These are phyloP conservation scores for apple (Malus domestica) DNA, from an alignment of 306 rosid genomes.

Conservation along the genomic window DNA sequence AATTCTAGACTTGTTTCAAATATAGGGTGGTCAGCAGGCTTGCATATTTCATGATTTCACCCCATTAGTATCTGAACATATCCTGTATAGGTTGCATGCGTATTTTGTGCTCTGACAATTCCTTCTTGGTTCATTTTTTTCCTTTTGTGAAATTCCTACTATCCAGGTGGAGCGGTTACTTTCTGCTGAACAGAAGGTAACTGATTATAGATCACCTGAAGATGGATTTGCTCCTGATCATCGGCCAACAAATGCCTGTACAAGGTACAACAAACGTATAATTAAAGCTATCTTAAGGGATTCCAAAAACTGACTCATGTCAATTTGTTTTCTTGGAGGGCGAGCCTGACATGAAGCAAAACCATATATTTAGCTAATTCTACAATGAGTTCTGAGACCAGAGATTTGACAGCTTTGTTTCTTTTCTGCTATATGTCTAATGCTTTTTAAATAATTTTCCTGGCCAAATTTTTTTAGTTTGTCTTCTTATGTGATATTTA, in stretches of 20 bases:
- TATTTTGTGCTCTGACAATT: background rate
- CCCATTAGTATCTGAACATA: background rate
- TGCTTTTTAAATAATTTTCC: background rate
- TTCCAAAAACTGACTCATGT: background rate
- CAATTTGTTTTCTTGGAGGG: background rate
- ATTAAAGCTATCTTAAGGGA: background rate
- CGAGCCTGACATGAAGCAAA: background rate
- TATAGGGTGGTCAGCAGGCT: conserved; percentile 9
- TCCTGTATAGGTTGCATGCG: background rate
- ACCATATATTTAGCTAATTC: background rate
- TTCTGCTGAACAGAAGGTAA: conserved; percentile 92
- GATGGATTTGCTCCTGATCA: conserved; percentile 96
- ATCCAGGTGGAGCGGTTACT: conserved; percentile 90
- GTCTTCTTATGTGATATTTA: background rate
- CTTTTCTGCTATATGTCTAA: background rate
- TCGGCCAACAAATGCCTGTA: conserved; percentile 90
- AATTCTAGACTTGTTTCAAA: background rate
- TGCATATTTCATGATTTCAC: conserved; percentile 4
- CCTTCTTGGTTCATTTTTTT: background rate
- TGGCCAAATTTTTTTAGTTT: background rate
- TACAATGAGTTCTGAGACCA: background rate
- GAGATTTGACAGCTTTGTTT: background rate
- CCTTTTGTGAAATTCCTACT: conserved; percentile 16
- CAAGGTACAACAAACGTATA: conserved; percentile 47
- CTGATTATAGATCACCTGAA: conserved; percentile 85